phyloP scores from a whole-genome alignment of 2,329 filamentous ascomycete genomes.

The Ampelomyces quisqualis region DNA sequence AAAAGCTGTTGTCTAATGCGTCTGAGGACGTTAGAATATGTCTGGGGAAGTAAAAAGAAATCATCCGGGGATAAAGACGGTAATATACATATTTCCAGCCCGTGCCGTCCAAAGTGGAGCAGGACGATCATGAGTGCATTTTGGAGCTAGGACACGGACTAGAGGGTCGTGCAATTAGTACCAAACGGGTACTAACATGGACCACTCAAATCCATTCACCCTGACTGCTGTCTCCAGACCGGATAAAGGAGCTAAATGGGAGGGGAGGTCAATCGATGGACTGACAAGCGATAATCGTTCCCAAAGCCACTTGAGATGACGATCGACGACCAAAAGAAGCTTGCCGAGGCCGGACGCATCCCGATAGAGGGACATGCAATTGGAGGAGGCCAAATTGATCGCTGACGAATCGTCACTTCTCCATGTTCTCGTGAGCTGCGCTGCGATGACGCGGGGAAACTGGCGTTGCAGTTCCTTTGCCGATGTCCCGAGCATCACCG shows the following conservation, averaged over 20 bases:
- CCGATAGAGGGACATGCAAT: conserved; percentile 23
- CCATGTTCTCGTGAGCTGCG: conserved; percentile 2
- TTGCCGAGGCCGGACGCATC: conserved; percentile 34
- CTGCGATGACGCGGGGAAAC: conserved; percentile 22
- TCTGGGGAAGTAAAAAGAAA: conserved; percentile 28
- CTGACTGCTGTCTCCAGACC: conserved; percentile 33
- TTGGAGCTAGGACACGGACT: conserved; percentile 22
- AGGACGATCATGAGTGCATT: conserved; percentile 35
- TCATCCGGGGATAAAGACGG: conserved; percentile 36
- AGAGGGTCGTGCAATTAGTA: conserved; percentile 30
- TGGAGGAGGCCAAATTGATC: conserved; percentile 7
- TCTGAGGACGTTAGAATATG: background rate
- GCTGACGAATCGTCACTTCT: background rate
- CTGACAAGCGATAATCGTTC: conserved; percentile 28
- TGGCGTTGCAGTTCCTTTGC: conserved; percentile 2
- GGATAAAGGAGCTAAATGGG: conserved; percentile 37
- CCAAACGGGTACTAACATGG: conserved; percentile 32
- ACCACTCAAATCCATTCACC: conserved; percentile 34
- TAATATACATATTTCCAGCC: conserved; percentile 37
- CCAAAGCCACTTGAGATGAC: conserved; percentile 20
- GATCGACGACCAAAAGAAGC: conserved; percentile 31
- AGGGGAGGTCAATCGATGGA: conserved; percentile 22
- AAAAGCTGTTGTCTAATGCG: background rate
- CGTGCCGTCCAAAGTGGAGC: conserved; percentile 24
- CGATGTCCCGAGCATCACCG: conserved; percentile 16